Evolutionary conservation across 2,329 filamentous ascomycete species (phyloP).

Genomic region (Alternaria dauci): DNA sequence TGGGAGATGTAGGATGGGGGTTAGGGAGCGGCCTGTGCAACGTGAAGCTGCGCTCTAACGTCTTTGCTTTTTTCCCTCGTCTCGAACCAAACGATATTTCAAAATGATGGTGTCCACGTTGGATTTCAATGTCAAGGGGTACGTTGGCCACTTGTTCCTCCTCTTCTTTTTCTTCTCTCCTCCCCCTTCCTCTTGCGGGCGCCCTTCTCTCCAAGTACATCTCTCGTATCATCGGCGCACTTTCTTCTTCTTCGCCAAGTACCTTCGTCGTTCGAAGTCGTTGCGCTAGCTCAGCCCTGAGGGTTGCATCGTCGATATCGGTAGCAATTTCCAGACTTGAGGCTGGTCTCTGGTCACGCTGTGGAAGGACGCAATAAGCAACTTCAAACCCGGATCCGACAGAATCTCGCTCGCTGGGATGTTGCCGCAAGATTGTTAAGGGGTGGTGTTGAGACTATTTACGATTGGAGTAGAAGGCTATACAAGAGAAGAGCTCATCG

Average conservation of each 20-base stretch:
- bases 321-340: neutral
- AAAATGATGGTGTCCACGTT: slow-evolving; percentile 12
- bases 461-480: slow-evolving; percentile 6
- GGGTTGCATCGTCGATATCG: slow-evolving; percentile 1
- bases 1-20: slow-evolving; percentile 18
- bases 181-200: neutral
- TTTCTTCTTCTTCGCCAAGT: slow-evolving; percentile 4
- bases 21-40: slow-evolving; percentile 17
- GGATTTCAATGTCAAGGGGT: slow-evolving; percentile 7
- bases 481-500: slow-evolving; percentile 2
- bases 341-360: neutral
- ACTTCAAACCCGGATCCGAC: neutral
- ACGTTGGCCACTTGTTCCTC: neutral
- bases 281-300: slow-evolving; percentile 2
- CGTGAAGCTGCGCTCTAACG: slow-evolving; percentile 20
- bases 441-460: slow-evolving; percentile 11
- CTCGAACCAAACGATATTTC: slow-evolving; percentile 12
- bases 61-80: slow-evolving; percentile 22
- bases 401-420: slow-evolving; percentile 9
- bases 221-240: neutral
- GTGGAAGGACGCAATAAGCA: neutral
- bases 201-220: neutral
- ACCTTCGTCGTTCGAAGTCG: neutral
- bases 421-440: slow-evolving; percentile 11
- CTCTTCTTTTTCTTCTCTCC: neutral